Evolutionary conservation across 768 basidiomycete species (phyloP), one percentile per base, ranked within the genome.

Genomic region (Pseudohyphozyma bogoriensis): DNA sequence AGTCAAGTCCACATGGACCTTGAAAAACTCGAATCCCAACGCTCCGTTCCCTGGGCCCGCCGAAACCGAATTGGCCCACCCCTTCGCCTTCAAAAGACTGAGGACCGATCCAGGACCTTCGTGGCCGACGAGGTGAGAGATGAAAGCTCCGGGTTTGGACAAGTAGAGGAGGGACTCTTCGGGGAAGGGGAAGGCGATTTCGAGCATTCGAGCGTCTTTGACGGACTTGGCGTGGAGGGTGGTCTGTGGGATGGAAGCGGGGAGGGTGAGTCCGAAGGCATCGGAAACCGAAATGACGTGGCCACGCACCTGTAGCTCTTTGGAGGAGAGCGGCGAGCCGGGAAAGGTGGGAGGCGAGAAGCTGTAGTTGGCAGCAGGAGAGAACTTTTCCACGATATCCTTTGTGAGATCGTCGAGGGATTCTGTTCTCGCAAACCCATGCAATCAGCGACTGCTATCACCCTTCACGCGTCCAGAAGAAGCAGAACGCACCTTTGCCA

Each of bases 1-100:
- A 0, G 95, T 95, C 64, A 99, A 74, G 68, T 86, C 76, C 28
- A 86, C 77, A 2, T 83, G 85, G n/a, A 87, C 73, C 72, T 87
- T 91, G 76, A 95, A 88, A 79, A 88, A 85, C 42, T 84, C 86
- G 71, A 96, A 89, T 1, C 90, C 89, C 39, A 64, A 68, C 2
- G 75, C 75, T 63, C 87, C 80, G 24, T 81, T 87, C 9, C 88
- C 79, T 36, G 78, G 78, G 1, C 86, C 89, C 46, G 83, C 78
- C 58, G 79, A 82, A 49, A 96, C 76, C 15, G 78, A 55, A 51
- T 71, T 70, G 26, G 69, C 68, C 69, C 69, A 70, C 4, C 70
- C 70, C 35, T 54, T 55, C 20, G 78, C 32, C 76, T 93, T 97
- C 59, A 99, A 78, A 72, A 89, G 89, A 1, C 88, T 87, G 69